phyloP scores from a whole-genome alignment of 805 yeast genomes.

The Spathaspora gorwiae region DNA sequence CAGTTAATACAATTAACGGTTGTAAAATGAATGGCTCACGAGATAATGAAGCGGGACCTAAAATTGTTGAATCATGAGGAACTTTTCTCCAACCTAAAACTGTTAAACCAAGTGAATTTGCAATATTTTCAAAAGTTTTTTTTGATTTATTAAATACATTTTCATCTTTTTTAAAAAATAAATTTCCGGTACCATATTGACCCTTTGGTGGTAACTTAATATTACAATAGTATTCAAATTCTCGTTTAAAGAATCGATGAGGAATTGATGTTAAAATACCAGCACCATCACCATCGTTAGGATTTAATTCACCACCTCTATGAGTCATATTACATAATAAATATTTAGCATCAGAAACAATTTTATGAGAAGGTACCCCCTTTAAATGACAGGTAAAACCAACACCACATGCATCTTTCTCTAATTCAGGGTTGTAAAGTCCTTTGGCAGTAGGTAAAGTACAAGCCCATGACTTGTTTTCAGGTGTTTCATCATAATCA shows the following conservation, averaged over 20 bases:
- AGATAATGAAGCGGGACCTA: conserved; percentile 91
- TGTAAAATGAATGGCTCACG: conserved; percentile 90
- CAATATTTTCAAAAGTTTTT: conserved; percentile 76
- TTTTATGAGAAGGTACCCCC: conserved; percentile 83
- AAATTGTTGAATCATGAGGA: conserved; percentile 88
- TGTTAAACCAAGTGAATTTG: conserved; percentile 66
- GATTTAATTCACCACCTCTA: conserved; percentile 97
- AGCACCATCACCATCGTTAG: conserved; percentile 98
- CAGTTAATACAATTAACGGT: conserved; percentile 76
- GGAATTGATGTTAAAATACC: conserved; percentile 93
- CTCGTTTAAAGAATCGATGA: conserved; percentile 79
- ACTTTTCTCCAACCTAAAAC: conserved; percentile 94
- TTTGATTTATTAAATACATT: conserved; percentile 65
- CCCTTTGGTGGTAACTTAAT: conserved; percentile 71
- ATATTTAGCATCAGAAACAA: conserved; percentile 83
- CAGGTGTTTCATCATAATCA: conserved; percentile 68
- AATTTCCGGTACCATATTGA: conserved; percentile 92
- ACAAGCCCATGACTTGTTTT: conserved; percentile 88
- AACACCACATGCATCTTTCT: conserved; percentile 98
- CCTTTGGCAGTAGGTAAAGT: conserved; percentile 84
- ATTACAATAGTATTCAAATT: conserved; percentile 67
- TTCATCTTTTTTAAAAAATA: conserved; percentile 86
- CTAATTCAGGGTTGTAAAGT: conserved; percentile 87
- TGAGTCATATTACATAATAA: conserved; percentile 96
- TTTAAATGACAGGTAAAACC: conserved; percentile 95